Conservation (phyloP, 2,329 filamentous ascomycete species). For the Pyricularia grisea region DNA sequence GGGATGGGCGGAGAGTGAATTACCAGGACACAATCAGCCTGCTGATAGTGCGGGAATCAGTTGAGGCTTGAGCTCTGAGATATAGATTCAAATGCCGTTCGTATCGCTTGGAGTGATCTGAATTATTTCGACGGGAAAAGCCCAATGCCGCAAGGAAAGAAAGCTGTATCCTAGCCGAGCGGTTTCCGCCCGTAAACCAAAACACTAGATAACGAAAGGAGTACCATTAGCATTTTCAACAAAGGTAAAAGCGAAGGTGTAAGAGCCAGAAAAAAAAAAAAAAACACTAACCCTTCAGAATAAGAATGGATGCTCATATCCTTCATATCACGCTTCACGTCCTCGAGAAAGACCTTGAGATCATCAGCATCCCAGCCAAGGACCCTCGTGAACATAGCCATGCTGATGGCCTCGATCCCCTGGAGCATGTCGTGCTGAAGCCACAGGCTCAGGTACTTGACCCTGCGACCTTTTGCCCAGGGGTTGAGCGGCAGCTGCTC, state of each 20-base stretch:
- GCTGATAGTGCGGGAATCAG: background rate
- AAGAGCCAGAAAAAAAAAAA: background rate
- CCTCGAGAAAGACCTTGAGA: slow-evolving; percentile 10
- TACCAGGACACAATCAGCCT: background rate
- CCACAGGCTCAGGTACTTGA: slow-evolving; percentile 14
- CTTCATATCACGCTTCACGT: slow-evolving; percentile 13
- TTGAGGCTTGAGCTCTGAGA: background rate
- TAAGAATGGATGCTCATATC: slow-evolving; percentile 15
- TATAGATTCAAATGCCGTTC: background rate
- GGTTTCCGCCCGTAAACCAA: background rate
- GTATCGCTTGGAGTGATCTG: background rate
- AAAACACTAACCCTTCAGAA: slow-evolving; percentile 13
- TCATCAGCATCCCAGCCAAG: slow-evolving; percentile 12
- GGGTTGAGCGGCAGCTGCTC: slow-evolving; percentile 14
- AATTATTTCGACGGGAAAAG: background rate
- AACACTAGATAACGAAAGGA: background rate
- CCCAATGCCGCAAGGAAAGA: background rate
- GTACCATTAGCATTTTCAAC: background rate
- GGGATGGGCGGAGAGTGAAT: slow-evolving; percentile 24
- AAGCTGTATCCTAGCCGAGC: background rate
- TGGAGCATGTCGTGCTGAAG: slow-evolving; percentile 14
- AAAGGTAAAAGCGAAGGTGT: background rate
- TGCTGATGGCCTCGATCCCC: slow-evolving; percentile 15
- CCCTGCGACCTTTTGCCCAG: slow-evolving; percentile 13
- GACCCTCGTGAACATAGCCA: slow-evolving; percentile 17